Percentiles rank a stretch among this genome's conserved stretches.
Evolutionary conservation across 2,329 filamentous ascomycete species (phyloP).

Genomic region (Venturia aucupariae): DNA sequence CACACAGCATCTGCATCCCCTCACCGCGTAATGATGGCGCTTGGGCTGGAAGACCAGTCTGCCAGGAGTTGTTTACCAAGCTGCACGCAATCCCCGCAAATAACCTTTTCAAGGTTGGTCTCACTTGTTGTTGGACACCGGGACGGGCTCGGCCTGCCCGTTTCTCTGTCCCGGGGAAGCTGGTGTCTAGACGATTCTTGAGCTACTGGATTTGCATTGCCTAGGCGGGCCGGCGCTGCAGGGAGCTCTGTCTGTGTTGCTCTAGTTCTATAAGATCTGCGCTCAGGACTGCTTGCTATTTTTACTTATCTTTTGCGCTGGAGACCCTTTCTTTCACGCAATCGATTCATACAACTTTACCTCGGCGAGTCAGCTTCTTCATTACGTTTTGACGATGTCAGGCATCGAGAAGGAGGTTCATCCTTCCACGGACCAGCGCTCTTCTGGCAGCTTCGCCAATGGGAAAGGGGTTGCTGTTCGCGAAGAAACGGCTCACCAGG

Average conservation of each 20-base stretch:
- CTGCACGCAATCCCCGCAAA: background rate
- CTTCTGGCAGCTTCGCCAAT: background rate
- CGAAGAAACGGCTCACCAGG: conserved; percentile 10
- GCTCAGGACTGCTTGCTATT: background rate
- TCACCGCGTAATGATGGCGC: background rate
- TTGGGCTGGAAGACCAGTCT: background rate
- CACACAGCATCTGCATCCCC: background rate
- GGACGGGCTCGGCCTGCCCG: background rate
- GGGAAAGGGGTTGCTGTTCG: background rate
- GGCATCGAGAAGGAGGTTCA: conserved; percentile 3
- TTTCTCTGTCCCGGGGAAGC: background rate
- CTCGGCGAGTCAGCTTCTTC: background rate
- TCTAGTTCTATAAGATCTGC: background rate
- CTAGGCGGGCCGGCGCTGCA: background rate
- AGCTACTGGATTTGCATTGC: background rate
- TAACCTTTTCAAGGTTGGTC: background rate
- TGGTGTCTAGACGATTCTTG: background rate
- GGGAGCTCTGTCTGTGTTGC: background rate
- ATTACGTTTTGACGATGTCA: background rate
- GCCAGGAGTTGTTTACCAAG: background rate
- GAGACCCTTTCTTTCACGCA: background rate
- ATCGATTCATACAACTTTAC: background rate
- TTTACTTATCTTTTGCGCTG: background rate
- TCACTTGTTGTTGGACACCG: background rate
- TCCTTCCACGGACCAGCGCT: background rate